Evolutionary conservation across 2,329 filamentous ascomycete species (phyloP), one percentile per base, ranked within the genome.

Genomic region (Aspergillus candidus): DNA sequence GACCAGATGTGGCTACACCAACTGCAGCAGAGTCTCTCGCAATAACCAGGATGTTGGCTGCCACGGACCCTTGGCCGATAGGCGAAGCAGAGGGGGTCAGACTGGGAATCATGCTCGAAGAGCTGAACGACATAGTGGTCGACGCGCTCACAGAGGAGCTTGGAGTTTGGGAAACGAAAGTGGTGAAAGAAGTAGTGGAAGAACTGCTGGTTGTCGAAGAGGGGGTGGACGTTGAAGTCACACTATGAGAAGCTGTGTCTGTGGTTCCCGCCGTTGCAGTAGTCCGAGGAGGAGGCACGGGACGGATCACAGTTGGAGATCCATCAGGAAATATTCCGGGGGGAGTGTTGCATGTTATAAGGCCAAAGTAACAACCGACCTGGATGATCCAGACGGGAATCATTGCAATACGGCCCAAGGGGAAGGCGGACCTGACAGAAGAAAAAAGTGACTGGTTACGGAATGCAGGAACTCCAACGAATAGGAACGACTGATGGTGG

Each of bases 21-120:
- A 74, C 74, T 2, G 75, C 69, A 17, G 66, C 62, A 32, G 68
- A 52, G 55, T 81, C 77, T 50, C 72, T 69, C 33, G 76, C 77
- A 50, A 83, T 69, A 38, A 82, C 67, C 35, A 83, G 65, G 44
- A 82, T 71, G 27, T 76, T 80, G 6, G 54, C 55, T 12, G 60
- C 52, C 29, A 63, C 41, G n/a, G 54, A 50, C 7, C 57, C 57
- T 14, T 53, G 40, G 36, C 32, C 51, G 11, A 59, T 40, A 1
- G 52, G 42, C 11, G 50, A 46, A 3, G 53, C 51, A 27, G 59
- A 48, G n/a, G 55, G 44, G 11, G 51, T 43, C 4, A 47, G 45
- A 30, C 49, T 44, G 12, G 52, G 40, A 10, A 45, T 15, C n/a
- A 49, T 15, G 12, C 49, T 49, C n/a, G 50, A 46, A 18, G 50